phyloP scores from a whole-genome alignment of 2,329 filamentous ascomycete genomes.

The Hypoxylon sp. region DNA sequence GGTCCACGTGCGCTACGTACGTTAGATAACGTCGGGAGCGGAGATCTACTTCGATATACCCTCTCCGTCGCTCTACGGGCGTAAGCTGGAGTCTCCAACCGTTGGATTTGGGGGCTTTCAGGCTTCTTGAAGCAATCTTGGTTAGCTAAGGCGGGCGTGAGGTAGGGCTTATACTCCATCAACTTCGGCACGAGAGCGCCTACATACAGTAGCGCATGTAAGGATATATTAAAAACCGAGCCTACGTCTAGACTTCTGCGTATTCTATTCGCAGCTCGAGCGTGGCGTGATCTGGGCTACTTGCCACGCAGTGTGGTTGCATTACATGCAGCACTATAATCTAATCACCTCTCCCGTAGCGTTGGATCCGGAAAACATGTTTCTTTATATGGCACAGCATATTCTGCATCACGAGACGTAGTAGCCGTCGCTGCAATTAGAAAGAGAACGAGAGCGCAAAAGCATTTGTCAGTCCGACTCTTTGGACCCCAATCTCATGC shows the following conservation, averaged over 20 bases:
- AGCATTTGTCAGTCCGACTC: constrained; percentile 5
- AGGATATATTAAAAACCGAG: constrained; percentile 23
- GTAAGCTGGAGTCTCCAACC: constrained; percentile 4
- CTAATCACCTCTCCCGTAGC: constrained; percentile 25
- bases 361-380: constrained; percentile 29
- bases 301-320: constrained; percentile 40
- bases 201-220: constrained; percentile 11
- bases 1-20: constrained; percentile 4
- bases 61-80: constrained; percentile 10
- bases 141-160: constrained; percentile 19
- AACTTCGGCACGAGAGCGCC: neutral
- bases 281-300: constrained; percentile 33
- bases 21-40: constrained; percentile 13
- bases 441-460: constrained; percentile 13
- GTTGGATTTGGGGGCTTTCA: constrained; percentile 22
- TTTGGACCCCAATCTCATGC: constrained; percentile 18
- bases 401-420: constrained; percentile 27
- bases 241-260: constrained; percentile 21
- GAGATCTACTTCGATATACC: constrained; percentile 15
- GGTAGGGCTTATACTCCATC: constrained; percentile 21
- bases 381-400: constrained; percentile 20
- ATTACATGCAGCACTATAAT: constrained; percentile 31
- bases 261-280: neutral
- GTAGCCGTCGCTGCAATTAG: constrained; percentile 19
- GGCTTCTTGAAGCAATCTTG: constrained; percentile 26